Conservation (phyloP, 768 basidiomycete genomes). For the Leucocoprinus leucothites region DNA sequence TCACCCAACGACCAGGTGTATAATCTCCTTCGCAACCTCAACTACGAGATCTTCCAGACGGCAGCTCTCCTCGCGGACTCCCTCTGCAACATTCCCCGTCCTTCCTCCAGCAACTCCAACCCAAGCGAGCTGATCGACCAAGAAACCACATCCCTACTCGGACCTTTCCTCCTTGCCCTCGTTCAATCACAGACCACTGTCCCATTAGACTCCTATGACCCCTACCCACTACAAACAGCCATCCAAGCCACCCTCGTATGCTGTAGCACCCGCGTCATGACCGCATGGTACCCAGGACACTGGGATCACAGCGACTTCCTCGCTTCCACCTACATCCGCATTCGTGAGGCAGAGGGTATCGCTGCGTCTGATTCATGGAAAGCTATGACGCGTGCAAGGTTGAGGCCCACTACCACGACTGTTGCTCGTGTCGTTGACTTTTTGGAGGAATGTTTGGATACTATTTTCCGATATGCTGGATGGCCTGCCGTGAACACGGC, state of each 20-base stretch:
- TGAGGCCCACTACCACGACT: constrained; percentile 13
- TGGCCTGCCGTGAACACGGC: background rate
- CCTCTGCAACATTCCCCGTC: constrained; percentile 25
- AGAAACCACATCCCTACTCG: constrained; percentile 26
- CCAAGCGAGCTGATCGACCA: constrained; percentile 17
- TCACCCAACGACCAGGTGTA: constrained; percentile 2
- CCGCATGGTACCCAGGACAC: constrained; percentile 39
- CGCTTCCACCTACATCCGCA: constrained; percentile 31
- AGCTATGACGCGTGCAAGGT: constrained; percentile 19
- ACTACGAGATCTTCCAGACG: constrained; percentile 38
- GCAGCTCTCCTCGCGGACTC: constrained; percentile 38
- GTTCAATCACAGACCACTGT: constrained; percentile 23
- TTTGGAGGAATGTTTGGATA: constrained; percentile 8
- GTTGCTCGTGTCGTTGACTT: constrained; percentile 14
- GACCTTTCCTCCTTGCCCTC: constrained; percentile 27
- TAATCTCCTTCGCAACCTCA: constrained; percentile 25
- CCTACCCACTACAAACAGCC: constrained; percentile 34
- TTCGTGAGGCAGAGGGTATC: constrained; percentile 22
- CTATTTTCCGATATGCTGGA: constrained; percentile 5
- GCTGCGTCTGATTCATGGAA: constrained; percentile 21
- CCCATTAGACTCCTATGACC: constrained; percentile 24
- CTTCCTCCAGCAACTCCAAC: constrained; percentile 18
- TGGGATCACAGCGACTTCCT: constrained; percentile 40
- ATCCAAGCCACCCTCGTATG: constrained; percentile 38
- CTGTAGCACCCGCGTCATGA: constrained; percentile 36